Evolutionary conservation across 331 rosid genomes (phyloP), one percentile per base, ranked within the genome.

Genomic region (Pyracantha coccinea): DNA sequence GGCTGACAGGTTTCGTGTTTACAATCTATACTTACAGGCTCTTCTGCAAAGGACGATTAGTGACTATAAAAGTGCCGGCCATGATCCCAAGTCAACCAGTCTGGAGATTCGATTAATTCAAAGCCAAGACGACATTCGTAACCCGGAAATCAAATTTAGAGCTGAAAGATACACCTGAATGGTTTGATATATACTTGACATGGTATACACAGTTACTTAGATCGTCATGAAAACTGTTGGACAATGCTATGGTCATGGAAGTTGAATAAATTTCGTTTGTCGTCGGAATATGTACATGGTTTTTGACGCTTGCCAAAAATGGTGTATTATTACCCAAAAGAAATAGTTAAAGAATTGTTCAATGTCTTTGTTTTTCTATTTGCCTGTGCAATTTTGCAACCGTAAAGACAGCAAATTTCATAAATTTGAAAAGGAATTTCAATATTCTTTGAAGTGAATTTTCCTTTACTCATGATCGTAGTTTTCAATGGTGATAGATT

Each of bases 31-130:
- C 73, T 69, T 83, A 75, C 95, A 90, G 97, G 97, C 97, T 41
- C 87, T 95, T 89, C 72, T 92, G 82, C 90, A 35, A 38, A 85
- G 96, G 83, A 95, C 97, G 25, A 20, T 92, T 32, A 58, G 67
- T 66, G 97, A 92, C 82, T 90, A 95, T 64, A 71, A 57, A 81
- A 78, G 67, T 0, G 96, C 68, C 93, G 47, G 47, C 2, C 47
- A 95, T 65, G 83, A 90, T 80, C 88, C 93, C 15, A 64, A 82
- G 82, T 90, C 97, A 27, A 92, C 84, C 66, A 90, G 97, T 79
- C 82, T 95, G 83, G 97, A 92, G 87, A 92, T 95, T 79, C 86
- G 97, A 77, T 80, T 95, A 86, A 85, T 95, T 75, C 99, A 95
- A 83, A 92, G 97, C 84, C 97, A 84, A 15, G 47, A 41, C 33